Evolutionary conservation across 208 protist species (phyloP).

Genomic region (Trypanosoma melophagium): DNA sequence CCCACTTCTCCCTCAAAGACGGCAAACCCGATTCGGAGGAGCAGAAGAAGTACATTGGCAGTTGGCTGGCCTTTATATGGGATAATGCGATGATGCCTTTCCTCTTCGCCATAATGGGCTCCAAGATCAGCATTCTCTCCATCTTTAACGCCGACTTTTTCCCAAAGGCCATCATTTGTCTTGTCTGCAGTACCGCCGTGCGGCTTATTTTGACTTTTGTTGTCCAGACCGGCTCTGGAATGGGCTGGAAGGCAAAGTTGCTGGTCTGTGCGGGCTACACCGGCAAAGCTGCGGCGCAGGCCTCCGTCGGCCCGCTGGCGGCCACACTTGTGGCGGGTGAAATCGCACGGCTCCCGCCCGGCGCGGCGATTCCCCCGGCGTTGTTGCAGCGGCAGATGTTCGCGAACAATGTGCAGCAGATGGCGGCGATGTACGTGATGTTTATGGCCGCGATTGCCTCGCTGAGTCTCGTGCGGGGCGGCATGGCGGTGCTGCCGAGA

Average conservation of each 20-base stretch:
- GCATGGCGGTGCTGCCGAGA: conserved; percentile 43
- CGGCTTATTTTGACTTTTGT: conserved; percentile 54
- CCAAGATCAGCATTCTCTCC: conserved; percentile 56
- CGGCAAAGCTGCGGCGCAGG: conserved; percentile 77
- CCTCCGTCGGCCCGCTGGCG: conserved; percentile 67
- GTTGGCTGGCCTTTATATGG: conserved; percentile 67
- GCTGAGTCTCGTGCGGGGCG: conserved; percentile 55
- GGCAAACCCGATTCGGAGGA: conserved; percentile 49
- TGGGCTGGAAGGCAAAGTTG: conserved; percentile 53
- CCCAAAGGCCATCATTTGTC: conserved; percentile 62
- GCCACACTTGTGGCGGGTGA: conserved; percentile 47
- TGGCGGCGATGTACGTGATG: conserved; percentile 79
- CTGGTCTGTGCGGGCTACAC: conserved; percentile 72
- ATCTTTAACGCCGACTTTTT: conserved; percentile 75
- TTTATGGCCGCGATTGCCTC: conserved; percentile 73
- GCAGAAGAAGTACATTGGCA: conserved; percentile 69
- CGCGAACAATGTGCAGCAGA: conserved; percentile 71
- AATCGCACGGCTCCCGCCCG: conserved; percentile 37
- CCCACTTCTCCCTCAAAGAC: conserved; percentile 63
- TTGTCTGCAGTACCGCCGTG: conserved; percentile 55
- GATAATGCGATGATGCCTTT: conserved; percentile 72
- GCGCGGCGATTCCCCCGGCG: conserved; percentile 17
- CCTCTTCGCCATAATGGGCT: conserved; percentile 73
- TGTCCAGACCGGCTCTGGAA: conserved; percentile 50
- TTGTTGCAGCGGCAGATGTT: conserved; percentile 36